Percentiles rank a stretch among this genome's conserved stretches.
These are phyloP conservation scores for Isatis lusitanica DNA, from an alignment of 441 rosid genomes.

Conservation along the genomic window DNA sequence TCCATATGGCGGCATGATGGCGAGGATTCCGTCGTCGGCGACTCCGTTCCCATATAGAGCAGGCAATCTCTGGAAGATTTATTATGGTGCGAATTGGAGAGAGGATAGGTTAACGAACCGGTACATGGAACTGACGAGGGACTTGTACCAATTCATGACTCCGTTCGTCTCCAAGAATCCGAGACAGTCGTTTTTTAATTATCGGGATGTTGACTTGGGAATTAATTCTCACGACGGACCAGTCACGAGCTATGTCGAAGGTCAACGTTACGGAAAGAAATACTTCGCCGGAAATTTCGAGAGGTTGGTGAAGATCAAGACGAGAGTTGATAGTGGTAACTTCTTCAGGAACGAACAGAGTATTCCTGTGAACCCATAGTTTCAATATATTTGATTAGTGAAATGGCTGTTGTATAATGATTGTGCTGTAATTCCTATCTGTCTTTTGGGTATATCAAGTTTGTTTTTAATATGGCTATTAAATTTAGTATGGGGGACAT, in stretches of 20 bases:
- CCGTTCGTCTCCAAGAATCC: conserved; percentile 51
- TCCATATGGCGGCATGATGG: conserved; percentile 71
- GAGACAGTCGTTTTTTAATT: conserved; percentile 47
- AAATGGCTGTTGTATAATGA: conserved; percentile 12
- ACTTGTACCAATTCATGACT: conserved; percentile 43
- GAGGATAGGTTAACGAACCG: conserved; percentile 26
- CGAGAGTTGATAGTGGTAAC: conserved; percentile 45
- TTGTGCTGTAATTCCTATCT: conserved; percentile 15
- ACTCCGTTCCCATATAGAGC: conserved; percentile 67
- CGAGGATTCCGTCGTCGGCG: conserved; percentile 35
- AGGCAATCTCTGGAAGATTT: conserved; percentile 61
- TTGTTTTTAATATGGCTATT: neutral
- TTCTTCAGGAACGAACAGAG: conserved; percentile 53
- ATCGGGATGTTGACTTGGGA: conserved; percentile 55
- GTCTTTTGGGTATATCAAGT: no score
- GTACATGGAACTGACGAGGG: conserved; percentile 31
- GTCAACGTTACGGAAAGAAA: conserved; percentile 38
- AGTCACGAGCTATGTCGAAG: conserved; percentile 24
- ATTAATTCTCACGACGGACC: conserved; percentile 21
- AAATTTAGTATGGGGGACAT: neutral
- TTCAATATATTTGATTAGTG: neutral
- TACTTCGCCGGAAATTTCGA: conserved; percentile 42
- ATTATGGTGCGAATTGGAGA: conserved; percentile 51
- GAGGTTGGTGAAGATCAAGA: conserved; percentile 45
- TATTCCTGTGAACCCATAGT: conserved; percentile 41